Conservation (phyloP, 2,329 filamentous ascomycete genomes). For the Talaromyces amestolkiae region DNA sequence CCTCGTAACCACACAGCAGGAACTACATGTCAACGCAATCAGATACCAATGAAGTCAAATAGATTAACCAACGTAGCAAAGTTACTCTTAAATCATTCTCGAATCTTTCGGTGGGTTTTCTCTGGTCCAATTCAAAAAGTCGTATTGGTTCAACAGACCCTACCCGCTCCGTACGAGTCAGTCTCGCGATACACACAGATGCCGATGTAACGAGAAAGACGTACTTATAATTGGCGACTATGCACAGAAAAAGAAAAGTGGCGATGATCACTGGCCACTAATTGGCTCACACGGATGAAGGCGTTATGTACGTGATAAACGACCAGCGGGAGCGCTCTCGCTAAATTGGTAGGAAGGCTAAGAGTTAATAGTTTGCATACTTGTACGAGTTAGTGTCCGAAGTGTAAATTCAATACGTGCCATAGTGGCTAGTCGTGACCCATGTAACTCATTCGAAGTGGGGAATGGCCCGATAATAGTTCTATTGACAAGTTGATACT, state of each 20-base stretch:
- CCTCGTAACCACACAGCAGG: neutral
- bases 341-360: neutral
- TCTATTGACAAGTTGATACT: neutral
- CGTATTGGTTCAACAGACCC: neutral
- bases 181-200: neutral
- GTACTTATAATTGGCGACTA: neutral
- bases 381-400: neutral
- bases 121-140: neutral
- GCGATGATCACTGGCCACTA: neutral
- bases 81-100: neutral
- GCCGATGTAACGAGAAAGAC: neutral
- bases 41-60: neutral
- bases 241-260: neutral
- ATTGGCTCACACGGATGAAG: neutral
- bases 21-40: neutral
- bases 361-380: neutral
- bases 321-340: neutral
- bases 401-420: neutral
- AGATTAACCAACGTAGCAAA: neutral
- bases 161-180: neutral
- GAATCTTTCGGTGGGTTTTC: neutral
- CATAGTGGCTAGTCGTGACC: neutral
- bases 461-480: neutral
- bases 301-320: conserved; percentile 1
- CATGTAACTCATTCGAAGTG: neutral